Evolutionary conservation across 768 basidiomycete species (phyloP).

Genomic region (Termitomyces sp.): DNA sequence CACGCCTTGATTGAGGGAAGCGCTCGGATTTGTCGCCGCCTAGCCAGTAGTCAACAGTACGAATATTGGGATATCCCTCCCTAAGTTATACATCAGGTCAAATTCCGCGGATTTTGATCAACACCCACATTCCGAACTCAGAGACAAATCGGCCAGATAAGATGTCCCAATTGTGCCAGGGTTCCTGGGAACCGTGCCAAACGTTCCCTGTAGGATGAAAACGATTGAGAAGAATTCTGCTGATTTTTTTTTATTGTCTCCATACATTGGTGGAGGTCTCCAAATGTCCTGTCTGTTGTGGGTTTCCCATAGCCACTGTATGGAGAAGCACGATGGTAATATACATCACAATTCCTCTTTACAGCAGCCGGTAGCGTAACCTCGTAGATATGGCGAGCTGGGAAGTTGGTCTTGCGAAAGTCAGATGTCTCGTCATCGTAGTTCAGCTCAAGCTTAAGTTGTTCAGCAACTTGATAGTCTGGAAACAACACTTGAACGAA

Average conservation of each 20-base stretch:
- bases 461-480: conserved; percentile 91
- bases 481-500: not conserved
- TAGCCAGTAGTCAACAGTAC: conserved; percentile 90
- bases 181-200: conserved; percentile 91
- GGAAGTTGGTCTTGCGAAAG: conserved; percentile 83
- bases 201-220: conserved; percentile 63
- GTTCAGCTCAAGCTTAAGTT: conserved; percentile 71
- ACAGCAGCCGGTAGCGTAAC: conserved; percentile 77
- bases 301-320: conserved; percentile 78
- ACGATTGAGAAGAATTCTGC: not conserved
- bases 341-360: conserved; percentile 53
- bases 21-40: conserved; percentile 69
- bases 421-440: conserved; percentile 83
- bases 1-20: conserved; percentile 89
- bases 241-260: not conserved
- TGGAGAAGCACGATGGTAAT: conserved; percentile 85
- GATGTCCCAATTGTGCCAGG: conserved; percentile 93
- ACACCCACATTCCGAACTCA: conserved; percentile 87
- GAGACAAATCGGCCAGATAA: conserved; percentile 91
- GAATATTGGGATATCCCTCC: conserved; percentile 85
- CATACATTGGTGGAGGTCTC: conserved; percentile 91
- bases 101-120: not conserved
- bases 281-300: conserved; percentile 70
- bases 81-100: conserved; percentile 31
- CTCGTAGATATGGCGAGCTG: conserved; percentile 90